phyloP scores from a whole-genome alignment of 2,329 filamentous ascomycete genomes.

The Aspergillus ochraceus region DNA sequence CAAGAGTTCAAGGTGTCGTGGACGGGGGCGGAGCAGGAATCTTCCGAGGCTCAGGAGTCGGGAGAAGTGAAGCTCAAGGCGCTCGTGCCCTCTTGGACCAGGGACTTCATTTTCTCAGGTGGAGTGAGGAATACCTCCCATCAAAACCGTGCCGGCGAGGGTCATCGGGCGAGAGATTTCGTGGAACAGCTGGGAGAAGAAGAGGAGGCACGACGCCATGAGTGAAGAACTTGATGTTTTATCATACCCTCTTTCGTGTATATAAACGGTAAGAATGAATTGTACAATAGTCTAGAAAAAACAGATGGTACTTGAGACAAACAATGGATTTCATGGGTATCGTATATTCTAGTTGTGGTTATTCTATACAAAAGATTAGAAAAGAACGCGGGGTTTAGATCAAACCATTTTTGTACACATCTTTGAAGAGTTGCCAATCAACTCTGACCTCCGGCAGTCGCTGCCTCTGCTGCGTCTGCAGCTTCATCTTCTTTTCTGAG shows the following conservation, averaged over 20 bases:
- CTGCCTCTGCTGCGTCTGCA: constrained; percentile 36
- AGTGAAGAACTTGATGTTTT: constrained; percentile 15
- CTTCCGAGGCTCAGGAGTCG: constrained; percentile 26
- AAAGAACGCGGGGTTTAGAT: neutral
- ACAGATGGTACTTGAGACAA: neutral
- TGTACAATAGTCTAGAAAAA: constrained; percentile 23
- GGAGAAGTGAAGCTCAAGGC: constrained; percentile 66
- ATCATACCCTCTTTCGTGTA: constrained; percentile 6
- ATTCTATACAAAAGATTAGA: neutral
- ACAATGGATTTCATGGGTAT: constrained; percentile 22
- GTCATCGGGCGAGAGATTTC: constrained; percentile 35
- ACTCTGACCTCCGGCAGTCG: constrained; percentile 15
- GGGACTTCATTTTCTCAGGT: constrained; percentile 43
- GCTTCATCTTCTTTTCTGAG: constrained; percentile 51
- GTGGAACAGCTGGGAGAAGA: constrained; percentile 40
- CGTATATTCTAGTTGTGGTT: constrained; percentile 9
- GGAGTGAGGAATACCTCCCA: constrained; percentile 37
- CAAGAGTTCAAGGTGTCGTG: constrained; percentile 63
- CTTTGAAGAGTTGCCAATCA: neutral
- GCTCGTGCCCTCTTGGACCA: constrained; percentile 78
- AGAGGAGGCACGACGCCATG: constrained; percentile 26
- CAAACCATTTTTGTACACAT: neutral
- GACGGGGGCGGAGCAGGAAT: constrained; percentile 46
- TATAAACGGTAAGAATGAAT: constrained; percentile 23
- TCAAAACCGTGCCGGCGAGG: constrained; percentile 23